A percentile compares a stretch with the other conserved stretches of the same genome.
Evolutionary conservation across 371 early-diverging fungal genomes (phyloP).

Genomic region (Apophysomyces elegans): DNA sequence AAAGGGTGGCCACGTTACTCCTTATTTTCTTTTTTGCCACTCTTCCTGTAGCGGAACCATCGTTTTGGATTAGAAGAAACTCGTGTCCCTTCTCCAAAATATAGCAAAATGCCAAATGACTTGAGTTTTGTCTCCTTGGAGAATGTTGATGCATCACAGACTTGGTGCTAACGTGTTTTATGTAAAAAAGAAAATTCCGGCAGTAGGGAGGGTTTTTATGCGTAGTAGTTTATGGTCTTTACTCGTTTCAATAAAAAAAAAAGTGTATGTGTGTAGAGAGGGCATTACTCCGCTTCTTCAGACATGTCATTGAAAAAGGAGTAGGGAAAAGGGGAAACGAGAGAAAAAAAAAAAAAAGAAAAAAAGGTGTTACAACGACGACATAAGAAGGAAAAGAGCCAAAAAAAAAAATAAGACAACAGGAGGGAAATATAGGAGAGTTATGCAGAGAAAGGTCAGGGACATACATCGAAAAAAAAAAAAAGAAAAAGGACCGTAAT

Average conservation of each 20-base stretch:
- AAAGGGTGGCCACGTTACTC: slow-evolving; percentile 8
- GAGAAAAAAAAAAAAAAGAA: too few species aligned
- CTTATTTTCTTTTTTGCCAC: background rate
- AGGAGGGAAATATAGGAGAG: slow-evolving; percentile 7
- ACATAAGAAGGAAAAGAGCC: background rate
- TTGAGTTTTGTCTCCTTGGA: background rate
- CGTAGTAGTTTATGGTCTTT: background rate
- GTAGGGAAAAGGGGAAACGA: background rate
- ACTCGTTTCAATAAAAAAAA: too few species aligned
- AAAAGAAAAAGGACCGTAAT: background rate
- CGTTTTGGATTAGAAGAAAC: background rate
- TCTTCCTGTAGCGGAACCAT: background rate
- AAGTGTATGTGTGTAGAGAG: too few species aligned
- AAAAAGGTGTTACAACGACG: slow-evolving; percentile 4
- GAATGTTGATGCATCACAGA: slow-evolving; percentile 3
- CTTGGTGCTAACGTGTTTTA: slow-evolving; percentile 7
- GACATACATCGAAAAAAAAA: background rate
- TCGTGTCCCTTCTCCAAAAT: slow-evolving; percentile 1
- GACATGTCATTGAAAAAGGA: slow-evolving; percentile 1
- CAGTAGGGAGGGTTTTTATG: background rate
- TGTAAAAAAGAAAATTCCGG: background rate
- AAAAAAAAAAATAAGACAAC: slow-evolving; percentile 6
- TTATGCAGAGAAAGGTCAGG: slow-evolving; percentile 6
- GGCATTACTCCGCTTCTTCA: background rate
- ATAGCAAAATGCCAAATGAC: background rate